These are phyloP conservation scores for Spergularia azorica DNA, from an alignment of 179 eudicot species.

Conservation along the genomic window DNA sequence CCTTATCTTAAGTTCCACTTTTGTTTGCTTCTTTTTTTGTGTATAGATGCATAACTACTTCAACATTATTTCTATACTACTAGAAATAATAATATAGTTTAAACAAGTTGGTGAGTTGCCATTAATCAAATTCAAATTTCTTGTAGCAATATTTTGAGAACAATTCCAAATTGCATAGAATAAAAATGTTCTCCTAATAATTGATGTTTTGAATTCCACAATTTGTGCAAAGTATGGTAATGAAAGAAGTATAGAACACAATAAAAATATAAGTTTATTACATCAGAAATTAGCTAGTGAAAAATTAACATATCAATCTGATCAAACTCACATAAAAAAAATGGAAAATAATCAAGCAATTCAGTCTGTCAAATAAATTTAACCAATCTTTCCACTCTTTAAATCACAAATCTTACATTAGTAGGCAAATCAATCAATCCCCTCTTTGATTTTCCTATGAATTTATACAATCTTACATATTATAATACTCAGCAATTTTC, in stretches of 20 bases:
- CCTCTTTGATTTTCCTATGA: constrained; percentile 10
- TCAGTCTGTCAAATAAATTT: neutral
- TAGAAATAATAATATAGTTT: neutral
- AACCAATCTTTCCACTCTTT: neutral
- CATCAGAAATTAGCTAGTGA: neutral
- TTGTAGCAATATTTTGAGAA: neutral
- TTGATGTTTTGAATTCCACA: constrained; percentile 3
- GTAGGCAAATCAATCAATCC: constrained; percentile 12
- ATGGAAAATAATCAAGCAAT: constrained; percentile 1
- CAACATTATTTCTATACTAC: constrained; percentile 1
- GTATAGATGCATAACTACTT: neutral
- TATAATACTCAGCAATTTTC: neutral
- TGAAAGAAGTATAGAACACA: neutral
- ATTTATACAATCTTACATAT: constrained; percentile 14
- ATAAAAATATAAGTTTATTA: neutral
- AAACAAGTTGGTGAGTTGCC: constrained; percentile 6
- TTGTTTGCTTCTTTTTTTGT: neutral
- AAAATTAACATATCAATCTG: neutral
- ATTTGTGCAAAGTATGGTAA: neutral
- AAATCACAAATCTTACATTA: constrained; percentile 14
- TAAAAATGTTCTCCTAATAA: neutral
- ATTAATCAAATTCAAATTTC: neutral
- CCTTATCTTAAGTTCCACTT: constrained; percentile 14
- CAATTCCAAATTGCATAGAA: neutral
- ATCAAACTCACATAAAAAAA: neutral